These are phyloP conservation scores for Hamiltosporidium magnivora DNA, from an alignment of 371 early-diverging fungal species.

Conservation along the genomic window DNA sequence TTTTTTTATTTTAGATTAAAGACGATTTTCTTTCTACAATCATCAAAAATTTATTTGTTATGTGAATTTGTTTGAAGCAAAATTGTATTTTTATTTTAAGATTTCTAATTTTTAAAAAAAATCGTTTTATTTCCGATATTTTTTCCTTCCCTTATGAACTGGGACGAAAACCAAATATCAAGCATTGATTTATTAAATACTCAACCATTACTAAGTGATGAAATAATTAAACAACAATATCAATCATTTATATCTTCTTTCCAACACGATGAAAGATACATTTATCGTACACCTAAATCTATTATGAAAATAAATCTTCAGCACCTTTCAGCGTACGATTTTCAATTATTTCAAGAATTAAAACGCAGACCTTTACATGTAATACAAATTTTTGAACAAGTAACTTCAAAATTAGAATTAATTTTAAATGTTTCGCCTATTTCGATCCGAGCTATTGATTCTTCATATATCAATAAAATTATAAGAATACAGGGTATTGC, in stretches of 20 bases:
- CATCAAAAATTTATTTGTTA: no score
- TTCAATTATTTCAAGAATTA: neutral
- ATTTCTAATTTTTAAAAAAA: no score
- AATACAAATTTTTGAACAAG: neutral
- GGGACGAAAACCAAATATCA: slow-evolving; percentile 27
- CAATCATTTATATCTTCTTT: slow-evolving; percentile 28
- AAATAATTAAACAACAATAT: slow-evolving; percentile 19
- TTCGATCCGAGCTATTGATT: neutral
- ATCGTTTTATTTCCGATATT: no score
- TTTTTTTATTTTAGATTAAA: no score
- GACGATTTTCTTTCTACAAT: no score
- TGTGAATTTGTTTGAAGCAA: no score
- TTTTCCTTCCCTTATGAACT: slow-evolving; percentile 17
- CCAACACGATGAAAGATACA: neutral
- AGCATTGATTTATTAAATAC: slow-evolving; percentile 43
- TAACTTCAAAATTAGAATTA: neutral
- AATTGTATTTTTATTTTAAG: no score
- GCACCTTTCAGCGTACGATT: neutral
- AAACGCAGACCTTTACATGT: neutral
- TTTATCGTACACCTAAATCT: neutral
- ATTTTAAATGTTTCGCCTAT: neutral
- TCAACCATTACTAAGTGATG: slow-evolving; percentile 23
- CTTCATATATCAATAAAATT: slow-evolving; percentile 44
- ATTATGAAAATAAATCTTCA: neutral
- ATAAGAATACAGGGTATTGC: slow-evolving; percentile 54